Evolutionary conservation across 305 asterid genomes (phyloP), one percentile per base, ranked within the genome.

Genomic region (Fraxinus xanthoxyloides): DNA sequence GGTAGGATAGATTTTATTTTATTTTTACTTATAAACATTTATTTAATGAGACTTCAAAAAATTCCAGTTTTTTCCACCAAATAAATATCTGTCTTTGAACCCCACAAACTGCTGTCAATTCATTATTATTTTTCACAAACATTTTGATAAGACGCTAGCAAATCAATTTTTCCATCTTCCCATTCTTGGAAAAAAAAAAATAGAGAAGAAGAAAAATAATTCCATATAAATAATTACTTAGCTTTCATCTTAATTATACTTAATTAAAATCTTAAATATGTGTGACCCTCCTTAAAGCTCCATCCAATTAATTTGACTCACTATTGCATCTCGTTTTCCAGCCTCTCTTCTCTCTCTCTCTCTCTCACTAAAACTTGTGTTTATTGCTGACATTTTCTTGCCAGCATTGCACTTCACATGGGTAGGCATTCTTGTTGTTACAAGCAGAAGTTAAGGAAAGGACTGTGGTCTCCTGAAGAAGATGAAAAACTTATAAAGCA

Each of bases 391-490:
- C 88, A 82, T 15, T 19, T 70, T 30, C 63, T 24, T 70, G 19
- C 74, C 84, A 82, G 54, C 86, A 82, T 84, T 83, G 81, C 82
- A 81, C 80, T 82, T 56, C 81, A 83, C 84, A 93, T 94, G 98
- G 98, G 97, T 56, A 90, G 98, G 85, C 97, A 93, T 85, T 93
- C 96, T 81, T 92, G 98, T 79, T 93, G 97, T 75, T 93, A 88
- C 84, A 94, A 94, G 86, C 98, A 94, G 90, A 94, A 93, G 90
- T 80, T 93, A 31, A 89, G 97, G 82, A 94, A 94, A 86, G 98
- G 98, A 30, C 94, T 94, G 54, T 94, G 97, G 97, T 94, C 97
- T 10, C 97, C 97, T 0, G 95, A 93, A 32, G 97, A 92, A 88
- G 97, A 93, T 85, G 97, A 91, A 70, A 91, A 94, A 56, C 95